phyloP scores from a whole-genome alignment of 2,329 filamentous ascomycete genomes.

The Lachnellula arida region DNA sequence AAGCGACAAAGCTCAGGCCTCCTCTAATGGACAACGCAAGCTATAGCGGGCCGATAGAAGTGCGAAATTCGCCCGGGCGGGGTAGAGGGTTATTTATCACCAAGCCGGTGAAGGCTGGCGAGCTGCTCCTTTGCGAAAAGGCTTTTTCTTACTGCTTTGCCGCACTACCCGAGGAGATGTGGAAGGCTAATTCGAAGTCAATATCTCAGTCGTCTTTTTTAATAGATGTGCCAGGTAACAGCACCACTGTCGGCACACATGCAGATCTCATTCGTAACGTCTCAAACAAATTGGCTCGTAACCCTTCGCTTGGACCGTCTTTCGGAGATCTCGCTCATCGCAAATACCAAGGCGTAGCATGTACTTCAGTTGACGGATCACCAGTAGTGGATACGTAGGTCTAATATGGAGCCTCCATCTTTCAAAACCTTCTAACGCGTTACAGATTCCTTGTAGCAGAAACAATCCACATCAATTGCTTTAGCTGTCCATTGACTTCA shows the following conservation, averaged over 20 bases:
- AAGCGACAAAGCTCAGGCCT: neutral
- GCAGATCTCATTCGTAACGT: neutral
- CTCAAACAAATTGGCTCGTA: neutral
- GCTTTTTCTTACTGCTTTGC: neutral
- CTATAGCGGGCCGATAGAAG: neutral
- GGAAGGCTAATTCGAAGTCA: neutral
- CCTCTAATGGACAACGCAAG: neutral
- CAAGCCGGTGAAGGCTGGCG: neutral
- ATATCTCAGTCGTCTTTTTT: neutral
- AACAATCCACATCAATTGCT: neutral
- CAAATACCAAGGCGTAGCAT: neutral
- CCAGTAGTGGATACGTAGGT: neutral
- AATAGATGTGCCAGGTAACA: neutral
- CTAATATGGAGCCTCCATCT: neutral
- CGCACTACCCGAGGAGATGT: neutral
- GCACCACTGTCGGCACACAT: neutral
- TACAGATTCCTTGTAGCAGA: neutral
- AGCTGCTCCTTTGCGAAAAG: constrained; percentile 1
- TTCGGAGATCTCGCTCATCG: neutral
- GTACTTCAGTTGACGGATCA: neutral
- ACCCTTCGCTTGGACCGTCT: neutral
- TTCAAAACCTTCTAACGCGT: neutral
- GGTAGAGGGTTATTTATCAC: neutral
- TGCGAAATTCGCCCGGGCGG: neutral
- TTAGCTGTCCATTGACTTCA: neutral